Evolutionary conservation across 2,329 filamentous ascomycete genomes (phyloP).

Genomic region (Beauveria brongniartii): DNA sequence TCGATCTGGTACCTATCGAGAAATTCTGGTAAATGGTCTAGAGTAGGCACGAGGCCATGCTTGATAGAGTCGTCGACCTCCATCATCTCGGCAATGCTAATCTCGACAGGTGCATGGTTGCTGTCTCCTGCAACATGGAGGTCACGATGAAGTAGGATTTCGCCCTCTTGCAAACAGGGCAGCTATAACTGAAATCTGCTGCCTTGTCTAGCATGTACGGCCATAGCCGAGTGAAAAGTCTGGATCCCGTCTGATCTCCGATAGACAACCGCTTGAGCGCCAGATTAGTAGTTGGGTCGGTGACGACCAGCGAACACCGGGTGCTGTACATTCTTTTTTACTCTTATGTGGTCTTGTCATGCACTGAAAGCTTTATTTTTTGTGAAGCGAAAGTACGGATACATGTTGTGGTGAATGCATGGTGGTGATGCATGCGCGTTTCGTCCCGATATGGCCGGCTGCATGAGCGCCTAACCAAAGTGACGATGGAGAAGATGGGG

Average conservation of each 20-base stretch:
- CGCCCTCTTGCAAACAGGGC: no score
- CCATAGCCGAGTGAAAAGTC: conserved; percentile 7
- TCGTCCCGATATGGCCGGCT: not conserved
- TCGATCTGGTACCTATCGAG: conserved; percentile 15
- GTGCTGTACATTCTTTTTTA: conserved; percentile 5
- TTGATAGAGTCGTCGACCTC: no score
- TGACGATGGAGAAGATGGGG: no score
- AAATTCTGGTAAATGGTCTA: conserved; percentile 9
- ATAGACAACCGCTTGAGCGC: conserved; percentile 8
- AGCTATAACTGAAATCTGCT: not conserved
- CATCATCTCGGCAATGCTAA: no score
- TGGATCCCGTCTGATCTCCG: conserved; percentile 10
- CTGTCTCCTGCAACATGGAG: no score
- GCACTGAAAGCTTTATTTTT: not conserved
- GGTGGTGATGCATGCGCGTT: not conserved
- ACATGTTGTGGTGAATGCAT: not conserved
- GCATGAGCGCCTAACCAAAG: not conserved
- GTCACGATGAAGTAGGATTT: no score
- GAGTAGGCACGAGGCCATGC: not conserved
- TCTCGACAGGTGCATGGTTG: no score
- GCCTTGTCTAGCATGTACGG: not conserved
- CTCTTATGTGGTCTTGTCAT: no score
- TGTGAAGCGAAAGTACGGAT: not conserved
- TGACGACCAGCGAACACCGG: conserved; percentile 12
- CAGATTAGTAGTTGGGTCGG: conserved; percentile 12